phyloP scores from a whole-genome alignment of 768 basidiomycete species.

The Russula earlei region DNA sequence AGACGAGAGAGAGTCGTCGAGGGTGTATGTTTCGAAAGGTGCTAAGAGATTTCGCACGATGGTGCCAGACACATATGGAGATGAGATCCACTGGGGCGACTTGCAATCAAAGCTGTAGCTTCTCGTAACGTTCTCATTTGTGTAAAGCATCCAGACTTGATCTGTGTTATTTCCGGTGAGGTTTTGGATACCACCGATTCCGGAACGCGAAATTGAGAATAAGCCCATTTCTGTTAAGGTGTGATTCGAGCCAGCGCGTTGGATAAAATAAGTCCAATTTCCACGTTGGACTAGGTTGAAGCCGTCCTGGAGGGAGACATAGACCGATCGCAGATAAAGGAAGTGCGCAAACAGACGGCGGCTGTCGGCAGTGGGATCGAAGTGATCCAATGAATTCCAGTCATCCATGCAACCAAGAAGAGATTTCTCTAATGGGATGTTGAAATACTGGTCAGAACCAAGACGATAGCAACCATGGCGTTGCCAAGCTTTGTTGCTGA shows the following conservation, averaged over 20 bases:
- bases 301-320: slow-evolving; percentile 76
- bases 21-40: slow-evolving; percentile 73
- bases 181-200: slow-evolving; percentile 47
- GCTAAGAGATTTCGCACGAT: slow-evolving; percentile 66
- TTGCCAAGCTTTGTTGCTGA: slow-evolving; percentile 77
- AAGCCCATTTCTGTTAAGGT: slow-evolving; percentile 82
- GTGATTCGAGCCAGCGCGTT: slow-evolving; percentile 76
- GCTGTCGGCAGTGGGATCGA: slow-evolving; percentile 78
- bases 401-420: slow-evolving; percentile 79
- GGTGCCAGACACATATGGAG: slow-evolving; percentile 59
- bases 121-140: slow-evolving; percentile 72
- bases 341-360: slow-evolving; percentile 69
- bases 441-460: slow-evolving; percentile 89
- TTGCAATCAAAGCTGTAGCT: slow-evolving; percentile 58
- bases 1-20: slow-evolving; percentile 55
- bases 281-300: slow-evolving; percentile 75
- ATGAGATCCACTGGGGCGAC: slow-evolving; percentile 57
- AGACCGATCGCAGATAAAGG: slow-evolving; percentile 56
- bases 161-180: slow-evolving; percentile 51
- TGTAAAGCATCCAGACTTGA: slow-evolving; percentile 77
- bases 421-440: slow-evolving; percentile 76
- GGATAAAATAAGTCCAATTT: slow-evolving; percentile 74
- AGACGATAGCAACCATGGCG: slow-evolving; percentile 87
- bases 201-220: slow-evolving; percentile 70
- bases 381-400: slow-evolving; percentile 91